Evolutionary conservation across 768 basidiomycete genomes (phyloP), one percentile per base, ranked within the genome.

Genomic region (Infundibulicybe gibba): DNA sequence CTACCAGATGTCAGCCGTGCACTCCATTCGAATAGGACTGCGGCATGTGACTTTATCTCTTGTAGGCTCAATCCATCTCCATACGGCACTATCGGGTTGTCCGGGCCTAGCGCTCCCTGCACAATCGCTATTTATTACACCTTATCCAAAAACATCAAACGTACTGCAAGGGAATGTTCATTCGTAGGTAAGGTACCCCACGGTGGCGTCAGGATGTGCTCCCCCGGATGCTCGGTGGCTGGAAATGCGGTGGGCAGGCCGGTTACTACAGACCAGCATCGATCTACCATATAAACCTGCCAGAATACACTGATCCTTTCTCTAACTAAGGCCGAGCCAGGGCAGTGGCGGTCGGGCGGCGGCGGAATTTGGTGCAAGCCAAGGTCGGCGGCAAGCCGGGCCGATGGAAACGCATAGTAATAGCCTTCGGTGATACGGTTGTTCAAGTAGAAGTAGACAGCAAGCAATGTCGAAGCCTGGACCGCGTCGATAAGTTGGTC

Each of bases 201-300:
- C 62, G 14, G 77, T 77, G 77, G 73, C 2, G 82, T 83, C 49
- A 71, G 73, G 44, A 83, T 76, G 33, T 69, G 64, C 37, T 69
- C 70, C 45, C 71, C 71, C 5, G 71, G 67, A 43, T 66, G 63
- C 44, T 75, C 72, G 42, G 75, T 74, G 45, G 79, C 76, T 9
- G 79, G 73, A 4, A 80, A 65, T 2, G 75, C 77, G 14, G 74
- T 68, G 9, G 78, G 77, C 21, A 81, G 66, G 3, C 77, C 79
- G 51, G 73, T 75, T 2, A 72, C 75, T 5, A 77, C 73, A 13
- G 79, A 71, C 79, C 81, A 83, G 25, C 74, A 75, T 20, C 80
- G 70, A 52, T 83, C 81, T n/a, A 82, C 70, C 60, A 74, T 72
- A 54, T 79, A 82, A 15, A 80, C 70, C 60, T 81, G 77, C 81